Base-by-base conservation (phyloP, 2,329 filamentous ascomycete genomes). In the Colletotrichum sp. region DNA sequence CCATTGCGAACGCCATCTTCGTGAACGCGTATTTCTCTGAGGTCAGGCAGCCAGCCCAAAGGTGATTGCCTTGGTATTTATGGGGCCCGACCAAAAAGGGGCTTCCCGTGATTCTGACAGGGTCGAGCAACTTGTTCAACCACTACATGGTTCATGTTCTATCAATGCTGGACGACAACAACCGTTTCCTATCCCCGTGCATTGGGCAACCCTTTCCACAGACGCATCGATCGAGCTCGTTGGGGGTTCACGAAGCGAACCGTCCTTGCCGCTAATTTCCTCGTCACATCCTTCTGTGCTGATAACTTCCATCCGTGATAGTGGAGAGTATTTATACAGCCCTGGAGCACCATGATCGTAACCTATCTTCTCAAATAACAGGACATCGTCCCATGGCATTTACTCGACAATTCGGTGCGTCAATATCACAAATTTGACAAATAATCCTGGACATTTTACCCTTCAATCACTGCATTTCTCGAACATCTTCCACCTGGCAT, bases 321-420 rank as follows among this genome's bases (percentile, higher is more conserved):
- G 36, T 5, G 8, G 16, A 19, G 36, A 44, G 36, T 44, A n/a
- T 44, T 44, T n/a, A 44, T 44, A 44, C 19, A 44, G 16, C 39
- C 39, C 39, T n/a, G 8, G 5, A 11, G 8, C 36, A 44, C 39
- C 39, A 44, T 44, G 39, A 44, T n/a, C 39, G 8, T 0, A n/a
- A 3, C 5, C 2, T 44, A n/a, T 6, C 39, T 44, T 44, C 16
- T n/a, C 16, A 44, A 0, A 4, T 8, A 44, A 44, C 39, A 44
- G 39, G 39, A 44, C 39, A 44, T 44, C 39, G 8, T 44, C 2
- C 5, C 16, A 0, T 44, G 9, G 39, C 39, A 44, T 1, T 44
- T n/a, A 1, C 16, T n/a, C 2, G 16, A 0, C 2, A 6, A n/a
- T n/a, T 44, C 19, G 0, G 19, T 44, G 16, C 2, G 16, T 19